These are phyloP conservation scores for Phytopythium aichiense DNA, from an alignment of 352 stramenopile genomes.

Conservation along the genomic window DNA sequence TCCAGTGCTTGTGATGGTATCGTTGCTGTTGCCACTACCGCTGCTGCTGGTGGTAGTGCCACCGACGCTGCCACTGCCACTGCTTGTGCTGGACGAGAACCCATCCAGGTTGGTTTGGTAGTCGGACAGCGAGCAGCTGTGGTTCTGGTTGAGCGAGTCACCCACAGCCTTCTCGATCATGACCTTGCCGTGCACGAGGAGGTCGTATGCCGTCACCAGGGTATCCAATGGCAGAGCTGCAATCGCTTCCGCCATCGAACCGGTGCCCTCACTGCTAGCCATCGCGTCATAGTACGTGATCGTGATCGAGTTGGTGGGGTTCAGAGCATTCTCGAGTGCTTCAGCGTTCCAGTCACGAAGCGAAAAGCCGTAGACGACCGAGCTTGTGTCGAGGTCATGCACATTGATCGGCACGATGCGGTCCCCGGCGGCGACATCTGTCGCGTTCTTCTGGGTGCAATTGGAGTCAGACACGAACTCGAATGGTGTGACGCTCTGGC, in stretches of 20 bases:
- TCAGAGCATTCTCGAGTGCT: conserved; percentile 11
- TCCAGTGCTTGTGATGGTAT: conserved; percentile 7
- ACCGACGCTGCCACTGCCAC: too few relatives aligned
- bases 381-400: conserved; percentile 35
- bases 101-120: too few relatives aligned
- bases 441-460: conserved; percentile 25
- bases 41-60: too few relatives aligned
- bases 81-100: too few relatives aligned
- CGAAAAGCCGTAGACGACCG: conserved; percentile 41
- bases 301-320: conserved; percentile 7
- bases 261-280: background rate
- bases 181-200: conserved; percentile 39
- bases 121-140: conserved; percentile 34
- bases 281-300: conserved; percentile 9
- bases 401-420: conserved; percentile 27
- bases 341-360: conserved; percentile 50
- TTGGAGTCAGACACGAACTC: conserved; percentile 24
- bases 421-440: conserved; percentile 13
- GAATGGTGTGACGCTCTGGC: conserved; percentile 23
- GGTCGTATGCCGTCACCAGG: conserved; percentile 17
- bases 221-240: conserved; percentile 7
- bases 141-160: conserved; percentile 23
- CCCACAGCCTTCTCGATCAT: conserved; percentile 33
- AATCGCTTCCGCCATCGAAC: background rate
- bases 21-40: too few relatives aligned